These are phyloP conservation scores for Skeletonema tropicum DNA, from an alignment of 108 stramenopile genomes.

Conservation along the genomic window DNA sequence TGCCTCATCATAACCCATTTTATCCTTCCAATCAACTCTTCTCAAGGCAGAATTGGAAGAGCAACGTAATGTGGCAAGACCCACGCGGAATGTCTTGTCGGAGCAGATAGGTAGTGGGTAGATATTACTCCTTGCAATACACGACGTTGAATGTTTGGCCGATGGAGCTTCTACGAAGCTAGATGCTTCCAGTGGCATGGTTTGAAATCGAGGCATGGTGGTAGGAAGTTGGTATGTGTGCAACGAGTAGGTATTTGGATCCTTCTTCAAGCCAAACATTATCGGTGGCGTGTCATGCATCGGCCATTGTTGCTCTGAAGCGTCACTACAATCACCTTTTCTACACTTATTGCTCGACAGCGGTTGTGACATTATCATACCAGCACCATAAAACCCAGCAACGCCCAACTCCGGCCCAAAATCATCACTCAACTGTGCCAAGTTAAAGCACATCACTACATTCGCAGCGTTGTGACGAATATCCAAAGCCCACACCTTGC, in stretches of 20 bases:
- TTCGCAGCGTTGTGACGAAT: constrained; percentile 60
- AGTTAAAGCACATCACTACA: constrained; percentile 57
- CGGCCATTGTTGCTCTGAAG: background rate
- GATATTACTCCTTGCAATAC: constrained; percentile 55
- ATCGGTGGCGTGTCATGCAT: constrained; percentile 16
- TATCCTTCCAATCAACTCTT: constrained; percentile 9
- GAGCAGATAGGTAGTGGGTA: constrained; percentile 65
- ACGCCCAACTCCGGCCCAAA: constrained; percentile 24
- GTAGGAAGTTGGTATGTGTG: constrained; percentile 61
- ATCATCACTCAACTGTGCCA: constrained; percentile 49
- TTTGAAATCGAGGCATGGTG: constrained; percentile 55
- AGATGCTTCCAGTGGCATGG: constrained; percentile 63
- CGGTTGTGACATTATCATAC: constrained; percentile 34
- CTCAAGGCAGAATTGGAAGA: constrained; percentile 21
- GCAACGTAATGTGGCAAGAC: constrained; percentile 52
- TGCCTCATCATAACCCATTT: constrained; percentile 19
- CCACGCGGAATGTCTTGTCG: constrained; percentile 53
- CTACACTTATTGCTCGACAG: background rate
- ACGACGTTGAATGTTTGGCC: constrained; percentile 29
- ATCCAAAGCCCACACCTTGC: constrained; percentile 82
- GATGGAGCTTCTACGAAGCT: constrained; percentile 33
- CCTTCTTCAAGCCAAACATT: constrained; percentile 58
- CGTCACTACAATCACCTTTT: background rate
- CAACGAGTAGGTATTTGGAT: constrained; percentile 47
- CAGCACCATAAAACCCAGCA: constrained; percentile 37